Percentiles rank a stretch among this genome's conserved stretches.
Evolutionary conservation across 768 basidiomycete genomes (phyloP).

Genomic region (Tylopilus felleus): DNA sequence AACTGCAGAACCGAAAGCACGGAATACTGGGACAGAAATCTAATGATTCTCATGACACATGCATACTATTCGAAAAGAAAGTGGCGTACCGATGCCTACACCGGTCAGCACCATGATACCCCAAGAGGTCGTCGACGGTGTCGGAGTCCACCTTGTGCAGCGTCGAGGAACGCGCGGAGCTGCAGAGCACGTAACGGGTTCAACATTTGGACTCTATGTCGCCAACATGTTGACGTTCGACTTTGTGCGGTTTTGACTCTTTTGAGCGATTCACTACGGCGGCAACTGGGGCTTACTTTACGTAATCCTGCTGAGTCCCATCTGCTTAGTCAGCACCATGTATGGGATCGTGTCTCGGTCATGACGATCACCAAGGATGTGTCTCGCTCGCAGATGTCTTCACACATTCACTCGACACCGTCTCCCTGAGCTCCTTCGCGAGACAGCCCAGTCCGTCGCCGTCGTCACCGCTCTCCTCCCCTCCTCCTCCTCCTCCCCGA

Average conservation of each 20-base stretch:
- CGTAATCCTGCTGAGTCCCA: no score
- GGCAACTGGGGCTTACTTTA: no score
- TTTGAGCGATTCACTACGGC: no score
- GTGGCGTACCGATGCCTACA: no score
- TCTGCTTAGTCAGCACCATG: not conserved
- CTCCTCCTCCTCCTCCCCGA: not conserved
- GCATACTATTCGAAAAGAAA: no score
- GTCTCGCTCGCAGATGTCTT: not conserved
- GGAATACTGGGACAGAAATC: no score
- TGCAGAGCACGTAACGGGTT: constrained; percentile 37
- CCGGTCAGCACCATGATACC: no score
- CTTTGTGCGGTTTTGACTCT: constrained; percentile 14
- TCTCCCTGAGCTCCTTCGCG: constrained; percentile 62
- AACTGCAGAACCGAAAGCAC: no score
- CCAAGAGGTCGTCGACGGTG: constrained; percentile 62
- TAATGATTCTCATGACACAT: no score
- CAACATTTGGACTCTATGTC: constrained; percentile 11
- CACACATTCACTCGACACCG: constrained; percentile 11
- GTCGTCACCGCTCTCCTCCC: constrained; percentile 73
- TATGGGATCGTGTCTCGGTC: no score
- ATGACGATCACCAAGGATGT: not conserved
- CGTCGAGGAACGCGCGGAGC: constrained; percentile 62
- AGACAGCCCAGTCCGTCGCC: constrained; percentile 82
- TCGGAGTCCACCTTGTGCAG: constrained; percentile 63
- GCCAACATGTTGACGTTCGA: constrained; percentile 15